These are phyloP conservation scores for Hanseniaspora hatyaiensis DNA, from an alignment of 805 yeast genomes.

Conservation along the genomic window DNA sequence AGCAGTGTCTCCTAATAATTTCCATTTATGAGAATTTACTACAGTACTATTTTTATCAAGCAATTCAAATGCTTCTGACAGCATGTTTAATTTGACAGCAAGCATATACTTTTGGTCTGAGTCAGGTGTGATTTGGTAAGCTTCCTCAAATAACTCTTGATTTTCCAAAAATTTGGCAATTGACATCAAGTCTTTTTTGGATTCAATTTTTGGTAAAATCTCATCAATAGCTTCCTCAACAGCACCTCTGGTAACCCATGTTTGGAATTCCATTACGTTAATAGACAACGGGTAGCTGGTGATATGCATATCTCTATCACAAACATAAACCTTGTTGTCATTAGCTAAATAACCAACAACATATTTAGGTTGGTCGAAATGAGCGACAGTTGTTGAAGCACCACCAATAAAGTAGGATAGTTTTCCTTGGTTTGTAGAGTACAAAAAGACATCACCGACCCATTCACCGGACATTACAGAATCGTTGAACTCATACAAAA, in stretches of 20 bases:
- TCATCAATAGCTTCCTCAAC: conserved; percentile 63
- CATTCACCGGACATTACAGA: conserved; percentile 79
- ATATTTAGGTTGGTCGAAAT: conserved; percentile 79
- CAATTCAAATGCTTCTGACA: conserved; percentile 58
- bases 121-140: conserved; percentile 72
- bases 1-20: conserved; percentile 78
- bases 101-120: conserved; percentile 84
- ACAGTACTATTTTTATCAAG: conserved; percentile 37
- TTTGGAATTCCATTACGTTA: conserved; percentile 87
- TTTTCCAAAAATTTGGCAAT: conserved; percentile 88
- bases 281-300: conserved; percentile 70
- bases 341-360: conserved; percentile 81
- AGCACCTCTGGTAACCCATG: conserved; percentile 89
- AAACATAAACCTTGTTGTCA: conserved; percentile 78
- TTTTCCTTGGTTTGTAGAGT: conserved; percentile 76
- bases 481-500: conserved; percentile 71
- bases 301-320: conserved; percentile 81
- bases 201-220: conserved; percentile 46
- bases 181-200: conserved; percentile 53
- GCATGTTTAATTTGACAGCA: conserved; percentile 64
- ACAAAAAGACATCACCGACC: conserved; percentile 94
- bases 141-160: conserved; percentile 77
- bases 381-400: conserved; percentile 79
- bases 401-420: conserved; percentile 93
- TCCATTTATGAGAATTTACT: conserved; percentile 64